phyloP scores from a whole-genome alignment of 2,329 filamentous ascomycete genomes.

The Colletotrichum navitas region DNA sequence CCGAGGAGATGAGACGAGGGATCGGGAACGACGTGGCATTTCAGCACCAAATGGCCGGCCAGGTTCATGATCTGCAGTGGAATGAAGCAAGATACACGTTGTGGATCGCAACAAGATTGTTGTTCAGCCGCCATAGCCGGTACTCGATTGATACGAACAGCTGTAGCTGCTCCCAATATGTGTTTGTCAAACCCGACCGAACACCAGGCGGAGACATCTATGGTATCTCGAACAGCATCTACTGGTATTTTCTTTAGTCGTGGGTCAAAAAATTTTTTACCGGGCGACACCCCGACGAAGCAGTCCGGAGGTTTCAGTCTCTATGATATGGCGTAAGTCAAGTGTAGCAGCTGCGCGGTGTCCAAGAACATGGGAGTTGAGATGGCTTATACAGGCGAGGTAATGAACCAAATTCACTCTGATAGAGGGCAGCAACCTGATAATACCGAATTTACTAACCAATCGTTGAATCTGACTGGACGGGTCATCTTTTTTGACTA shows the following conservation, averaged over 20 bases:
- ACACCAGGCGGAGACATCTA: background rate
- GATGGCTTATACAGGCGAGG: background rate
- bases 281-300: background rate
- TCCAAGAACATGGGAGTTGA: background rate
- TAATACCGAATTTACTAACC: too few species aligned
- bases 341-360: background rate
- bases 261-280: too few species aligned
- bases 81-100: background rate
- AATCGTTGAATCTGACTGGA: background rate
- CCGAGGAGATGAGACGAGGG: background rate
- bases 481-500: background rate
- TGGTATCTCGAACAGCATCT: too few species aligned
- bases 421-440: too few species aligned
- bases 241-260: background rate
- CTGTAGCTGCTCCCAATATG: background rate
- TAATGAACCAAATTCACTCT: background rate
- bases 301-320: background rate
- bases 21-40: background rate
- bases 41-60: background rate
- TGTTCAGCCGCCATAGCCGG: background rate
- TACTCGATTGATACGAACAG: background rate
- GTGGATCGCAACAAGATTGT: too few species aligned
- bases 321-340: background rate
- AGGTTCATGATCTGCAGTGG: background rate
- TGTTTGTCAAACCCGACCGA: background rate